These are phyloP conservation scores for Lactifluus echinatus DNA, from an alignment of 768 basidiomycete species.

Conservation along the genomic window DNA sequence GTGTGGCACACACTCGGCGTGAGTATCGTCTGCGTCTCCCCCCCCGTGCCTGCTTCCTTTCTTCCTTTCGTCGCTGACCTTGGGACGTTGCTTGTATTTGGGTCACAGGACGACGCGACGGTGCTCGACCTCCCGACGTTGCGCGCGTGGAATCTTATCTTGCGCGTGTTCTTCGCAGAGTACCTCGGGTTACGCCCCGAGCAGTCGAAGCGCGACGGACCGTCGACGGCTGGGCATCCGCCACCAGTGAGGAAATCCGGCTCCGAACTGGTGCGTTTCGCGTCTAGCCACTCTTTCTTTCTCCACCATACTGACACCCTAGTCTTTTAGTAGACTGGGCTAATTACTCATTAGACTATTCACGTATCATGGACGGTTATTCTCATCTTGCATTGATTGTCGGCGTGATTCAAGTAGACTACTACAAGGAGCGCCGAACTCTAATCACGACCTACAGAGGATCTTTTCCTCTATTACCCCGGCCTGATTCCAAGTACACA, in stretches of 20 bases:
- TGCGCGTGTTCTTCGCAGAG: constrained; percentile 84
- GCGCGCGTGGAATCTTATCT: constrained; percentile 80
- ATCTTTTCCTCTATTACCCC: neutral
- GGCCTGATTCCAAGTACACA: neutral
- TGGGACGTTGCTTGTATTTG: neutral
- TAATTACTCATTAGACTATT: neutral
- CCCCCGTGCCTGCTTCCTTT: constrained; percentile 1
- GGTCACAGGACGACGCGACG: constrained; percentile 73
- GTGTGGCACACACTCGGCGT: constrained; percentile 85
- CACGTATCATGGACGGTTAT: neutral
- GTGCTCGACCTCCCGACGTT: constrained; percentile 80
- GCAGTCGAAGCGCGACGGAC: neutral
- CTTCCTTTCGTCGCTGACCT: neutral
- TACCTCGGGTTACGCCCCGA: constrained; percentile 68
- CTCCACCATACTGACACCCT: too few species aligned
- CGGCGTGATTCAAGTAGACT: neutral
- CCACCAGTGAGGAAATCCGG: constrained; percentile 15
- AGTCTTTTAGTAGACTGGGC: constrained; percentile 3
- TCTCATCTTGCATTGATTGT: neutral
- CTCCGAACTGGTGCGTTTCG: constrained; percentile 5
- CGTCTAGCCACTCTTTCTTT: too few species aligned
- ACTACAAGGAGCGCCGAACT: too few species aligned
- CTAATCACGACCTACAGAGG: too few species aligned
- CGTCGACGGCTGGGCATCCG: neutral
- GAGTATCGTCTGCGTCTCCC: constrained; percentile 23